Conservation (phyloP, 2,329 filamentous ascomycete genomes). For the Daldinia eschscholtzii region DNA sequence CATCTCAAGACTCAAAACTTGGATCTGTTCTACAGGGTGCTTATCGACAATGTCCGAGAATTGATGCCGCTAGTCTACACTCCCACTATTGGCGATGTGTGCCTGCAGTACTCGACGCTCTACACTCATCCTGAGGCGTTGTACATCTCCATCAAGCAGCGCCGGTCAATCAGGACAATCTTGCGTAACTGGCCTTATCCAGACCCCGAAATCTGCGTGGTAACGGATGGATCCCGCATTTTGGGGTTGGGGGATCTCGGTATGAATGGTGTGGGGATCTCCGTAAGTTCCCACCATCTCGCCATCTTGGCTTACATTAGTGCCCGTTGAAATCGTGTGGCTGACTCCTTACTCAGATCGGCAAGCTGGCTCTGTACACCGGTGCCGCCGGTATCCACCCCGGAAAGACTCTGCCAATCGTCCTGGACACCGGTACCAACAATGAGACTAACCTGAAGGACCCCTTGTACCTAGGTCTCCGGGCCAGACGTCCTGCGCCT, state of each 20-base stretch:
- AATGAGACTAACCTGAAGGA: slow-evolving; percentile 76
- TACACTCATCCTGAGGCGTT: slow-evolving; percentile 95
- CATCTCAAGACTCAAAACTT: slow-evolving; percentile 80
- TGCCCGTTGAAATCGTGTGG: slow-evolving; percentile 32
- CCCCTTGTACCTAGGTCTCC: slow-evolving; percentile 88
- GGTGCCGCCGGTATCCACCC: slow-evolving; percentile 95
- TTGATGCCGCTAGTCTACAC: slow-evolving; percentile 89
- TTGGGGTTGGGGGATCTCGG: slow-evolving; percentile 94
- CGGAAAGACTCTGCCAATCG: slow-evolving; percentile 80
- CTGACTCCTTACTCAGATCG: slow-evolving; percentile 69
- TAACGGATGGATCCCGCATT: slow-evolving; percentile 95
- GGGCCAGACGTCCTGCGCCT: slow-evolving; percentile 81
- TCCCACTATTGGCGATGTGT: slow-evolving; percentile 94
- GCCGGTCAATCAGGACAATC: slow-evolving; percentile 88
- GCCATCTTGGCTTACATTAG: slow-evolving; percentile 24
- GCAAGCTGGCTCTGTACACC: slow-evolving; percentile 95
- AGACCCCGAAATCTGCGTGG: slow-evolving; percentile 93
- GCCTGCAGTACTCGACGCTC: slow-evolving; percentile 93
- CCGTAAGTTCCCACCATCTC: slow-evolving; percentile 66
- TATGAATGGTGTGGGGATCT: slow-evolving; percentile 97
- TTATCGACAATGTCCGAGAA: slow-evolving; percentile 82
- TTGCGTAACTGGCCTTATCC: slow-evolving; percentile 92
- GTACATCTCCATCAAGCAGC: slow-evolving; percentile 96
- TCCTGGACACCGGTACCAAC: slow-evolving; percentile 74
- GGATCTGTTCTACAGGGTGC: slow-evolving; percentile 85